A percentile compares a stretch with the other conserved stretches of the same genome.
These are phyloP conservation scores for Silene noctiflora DNA, from an alignment of 179 eudicot species.

Conservation along the genomic window DNA sequence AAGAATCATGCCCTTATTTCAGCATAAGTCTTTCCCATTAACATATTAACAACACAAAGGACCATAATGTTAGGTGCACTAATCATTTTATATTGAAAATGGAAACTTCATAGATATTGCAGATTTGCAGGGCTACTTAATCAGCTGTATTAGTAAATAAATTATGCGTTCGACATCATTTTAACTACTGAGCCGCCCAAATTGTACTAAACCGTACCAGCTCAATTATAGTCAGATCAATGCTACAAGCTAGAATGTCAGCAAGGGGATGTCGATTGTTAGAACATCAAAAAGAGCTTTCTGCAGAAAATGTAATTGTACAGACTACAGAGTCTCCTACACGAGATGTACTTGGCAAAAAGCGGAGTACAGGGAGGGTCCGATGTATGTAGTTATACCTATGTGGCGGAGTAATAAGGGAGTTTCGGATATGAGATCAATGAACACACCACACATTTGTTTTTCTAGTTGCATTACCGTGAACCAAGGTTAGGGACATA, in stretches of 20 bases:
- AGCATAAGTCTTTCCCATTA: neutral
- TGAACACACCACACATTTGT: too few relatives aligned
- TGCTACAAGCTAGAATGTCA: conserved; percentile 5
- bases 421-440: too few relatives aligned
- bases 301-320: neutral
- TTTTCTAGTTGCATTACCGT: too few relatives aligned
- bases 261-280: too few relatives aligned
- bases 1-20: conserved; percentile 15
- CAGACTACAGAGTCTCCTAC: neutral
- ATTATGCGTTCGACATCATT: conserved; percentile 20
- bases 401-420: too few relatives aligned
- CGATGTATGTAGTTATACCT: too few relatives aligned
- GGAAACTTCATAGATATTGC: conserved; percentile 18
- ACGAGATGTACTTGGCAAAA: neutral
- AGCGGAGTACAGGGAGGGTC: too few relatives aligned
- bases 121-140: neutral
- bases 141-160: neutral
- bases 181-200: conserved; percentile 18
- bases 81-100: conserved; percentile 7
- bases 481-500: too few relatives aligned
- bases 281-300: neutral
- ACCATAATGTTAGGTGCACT: conserved; percentile 24
- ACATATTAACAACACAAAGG: conserved; percentile 15
- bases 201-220: conserved; percentile 12
- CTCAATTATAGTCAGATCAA: conserved; percentile 3